phyloP scores from a whole-genome alignment of 495 filamentous ascomycete genomes.

The Penicillium argentinense region DNA sequence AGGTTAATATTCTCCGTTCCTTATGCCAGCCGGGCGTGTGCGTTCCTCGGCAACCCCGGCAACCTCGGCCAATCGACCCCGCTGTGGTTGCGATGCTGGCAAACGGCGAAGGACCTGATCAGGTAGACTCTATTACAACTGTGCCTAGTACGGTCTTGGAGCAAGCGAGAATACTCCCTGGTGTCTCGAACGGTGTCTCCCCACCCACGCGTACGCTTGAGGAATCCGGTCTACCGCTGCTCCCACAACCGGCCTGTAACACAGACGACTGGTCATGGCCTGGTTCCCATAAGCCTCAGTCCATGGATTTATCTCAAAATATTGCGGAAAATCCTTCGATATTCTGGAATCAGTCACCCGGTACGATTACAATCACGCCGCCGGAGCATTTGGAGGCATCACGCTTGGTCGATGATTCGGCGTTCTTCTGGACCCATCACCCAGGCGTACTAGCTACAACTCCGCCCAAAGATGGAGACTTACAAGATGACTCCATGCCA shows the following conservation, averaged over 20 bases:
- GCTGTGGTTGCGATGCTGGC: slow-evolving; percentile 10
- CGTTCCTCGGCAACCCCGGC: slow-evolving; percentile 14
- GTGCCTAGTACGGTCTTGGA: not conserved
- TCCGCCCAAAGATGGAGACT: not conserved
- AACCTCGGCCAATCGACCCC: slow-evolving; percentile 14
- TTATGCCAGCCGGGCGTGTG: slow-evolving; percentile 7
- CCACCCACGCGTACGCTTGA: not conserved
- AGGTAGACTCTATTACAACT: not conserved
- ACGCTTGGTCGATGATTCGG: slow-evolving; percentile 9
- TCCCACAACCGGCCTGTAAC: not conserved
- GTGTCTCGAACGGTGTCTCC: not conserved
- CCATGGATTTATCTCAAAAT: not conserved
- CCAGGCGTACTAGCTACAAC: not conserved
- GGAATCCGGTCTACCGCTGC: not conserved
- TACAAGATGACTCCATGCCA: not conserved
- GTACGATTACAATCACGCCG: not conserved
- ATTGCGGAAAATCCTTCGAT: not conserved
- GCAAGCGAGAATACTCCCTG: not conserved
- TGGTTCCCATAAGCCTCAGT: not conserved
- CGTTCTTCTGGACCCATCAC: slow-evolving; percentile 13
- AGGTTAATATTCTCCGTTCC: slow-evolving; percentile 13
- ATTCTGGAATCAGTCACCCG: slow-evolving; percentile 4
- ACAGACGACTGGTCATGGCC: slow-evolving; percentile 1
- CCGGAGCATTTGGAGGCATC: slow-evolving; percentile 1
- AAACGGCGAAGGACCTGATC: not conserved